Evolutionary conservation across 148 eudicot genomes (phyloP), one percentile per base, ranked within the genome.

Genomic region (Polygonum aviculare): DNA sequence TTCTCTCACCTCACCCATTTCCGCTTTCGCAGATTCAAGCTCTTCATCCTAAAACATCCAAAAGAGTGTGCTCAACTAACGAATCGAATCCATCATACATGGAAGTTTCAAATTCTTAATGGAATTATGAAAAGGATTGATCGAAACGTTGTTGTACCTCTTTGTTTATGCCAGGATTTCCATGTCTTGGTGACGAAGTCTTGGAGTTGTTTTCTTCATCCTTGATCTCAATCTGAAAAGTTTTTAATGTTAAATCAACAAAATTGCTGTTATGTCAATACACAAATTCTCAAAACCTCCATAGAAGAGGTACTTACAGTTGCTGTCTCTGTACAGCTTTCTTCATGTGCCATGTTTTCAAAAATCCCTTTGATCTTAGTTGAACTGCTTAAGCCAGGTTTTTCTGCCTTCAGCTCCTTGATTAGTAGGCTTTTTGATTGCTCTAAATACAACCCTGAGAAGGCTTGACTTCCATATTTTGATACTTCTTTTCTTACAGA

Each of bases 1-100:
- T 84, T 91, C 86, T 77, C 82, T 88, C 41, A 85, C 90, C 74
- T 94, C 85, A n/a, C 86, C 87, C 88, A 94, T 86, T 80, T 90
- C 85, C 5, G 85, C 90, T 83, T 87, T 86, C 16, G 91, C 77
- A 44, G 83, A 86, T 76, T 87, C 85, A 47, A 91, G 83, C 65
- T 85, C 81, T 39, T 82, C 84, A 35, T 76, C 91, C 87, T 88
- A 55, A 69, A 15, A 14, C 18, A 69, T 69, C 7, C 72, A 36
- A 14, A 69, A 69, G 8, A 69, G 22, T 57, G 1, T 57, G 9
- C 16, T 12, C 12, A 63, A 63, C 15, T 26, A 36, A 63, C 10
- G 38, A 63, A 14, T 14, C 7, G 4, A 26, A 26, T 10, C 40
- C 21, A 22, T 26, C 69, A 63, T 63, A 63, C 69, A 22, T 1